Evolutionary conservation across 148 eudicot genomes (phyloP).

Genomic region (Rhododendron ovatum): DNA sequence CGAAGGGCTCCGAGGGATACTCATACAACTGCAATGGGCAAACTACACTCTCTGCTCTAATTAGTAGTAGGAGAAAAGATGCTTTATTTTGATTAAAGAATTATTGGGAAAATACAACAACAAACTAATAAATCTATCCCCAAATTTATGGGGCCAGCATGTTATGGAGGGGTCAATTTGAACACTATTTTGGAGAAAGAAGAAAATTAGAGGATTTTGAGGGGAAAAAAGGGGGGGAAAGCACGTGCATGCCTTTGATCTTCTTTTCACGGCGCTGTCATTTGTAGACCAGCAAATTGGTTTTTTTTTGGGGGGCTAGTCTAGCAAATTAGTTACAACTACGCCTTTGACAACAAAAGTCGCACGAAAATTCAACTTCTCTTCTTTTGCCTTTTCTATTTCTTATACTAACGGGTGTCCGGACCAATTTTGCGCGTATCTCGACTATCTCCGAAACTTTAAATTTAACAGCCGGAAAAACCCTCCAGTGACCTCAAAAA

Average conservation of each 20-base stretch:
- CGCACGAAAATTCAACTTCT: background rate
- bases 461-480: too few relatives aligned
- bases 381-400: background rate
- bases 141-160: background rate
- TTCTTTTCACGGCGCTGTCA: background rate
- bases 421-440: too few relatives aligned
- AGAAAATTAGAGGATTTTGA: background rate
- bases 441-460: too few relatives aligned
- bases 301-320: background rate
- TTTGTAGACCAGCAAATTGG: background rate
- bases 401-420: too few relatives aligned
- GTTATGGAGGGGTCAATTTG: background rate
- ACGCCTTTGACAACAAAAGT: background rate
- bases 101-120: background rate
- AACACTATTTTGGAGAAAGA: background rate
- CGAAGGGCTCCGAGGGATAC: too few relatives aligned
- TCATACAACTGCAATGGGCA: background rate
- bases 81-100: background rate
- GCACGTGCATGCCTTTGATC: constrained; percentile 12
- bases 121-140: background rate
- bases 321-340: background rate
- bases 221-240: background rate
- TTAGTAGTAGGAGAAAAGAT: background rate
- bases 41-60: background rate
- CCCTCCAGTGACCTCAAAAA: too few relatives aligned